Evolutionary conservation across 768 basidiomycete genomes (phyloP).

Genomic region (Rubroboletus satanas): DNA sequence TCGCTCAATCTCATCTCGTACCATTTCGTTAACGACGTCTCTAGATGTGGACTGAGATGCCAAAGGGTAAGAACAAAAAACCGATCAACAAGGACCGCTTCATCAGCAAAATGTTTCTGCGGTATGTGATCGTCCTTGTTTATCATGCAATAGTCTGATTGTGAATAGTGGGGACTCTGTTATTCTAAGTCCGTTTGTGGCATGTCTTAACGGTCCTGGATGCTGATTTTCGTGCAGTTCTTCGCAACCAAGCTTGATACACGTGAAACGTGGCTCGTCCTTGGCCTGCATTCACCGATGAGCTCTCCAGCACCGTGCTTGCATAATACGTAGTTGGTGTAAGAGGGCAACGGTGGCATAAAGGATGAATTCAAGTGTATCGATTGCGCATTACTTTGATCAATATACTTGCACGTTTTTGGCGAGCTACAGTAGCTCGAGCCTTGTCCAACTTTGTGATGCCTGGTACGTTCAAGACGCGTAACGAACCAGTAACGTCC

Average conservation of each 20-base stretch:
- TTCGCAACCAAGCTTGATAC: constrained; percentile 66
- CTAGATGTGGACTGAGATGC: constrained; percentile 99
- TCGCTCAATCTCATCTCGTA: neutral
- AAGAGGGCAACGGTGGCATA: neutral
- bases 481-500: neutral
- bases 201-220: constrained; percentile 15
- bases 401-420: neutral
- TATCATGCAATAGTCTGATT: constrained; percentile 10
- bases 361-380: neutral
- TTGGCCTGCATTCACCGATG: neutral
- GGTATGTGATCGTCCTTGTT: constrained; percentile 43
- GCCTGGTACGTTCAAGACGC: neutral
- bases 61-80: constrained; percentile 98
- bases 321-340: neutral
- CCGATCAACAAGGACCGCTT: constrained; percentile 99
- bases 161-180: constrained; percentile 86
- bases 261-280: neutral
- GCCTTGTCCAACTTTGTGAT: neutral
- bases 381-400: neutral
- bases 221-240: constrained; percentile 49
- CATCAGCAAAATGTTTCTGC: constrained; percentile 98
- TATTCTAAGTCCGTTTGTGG: constrained; percentile 73
- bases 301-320: neutral
- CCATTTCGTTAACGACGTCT: constrained; percentile 26
- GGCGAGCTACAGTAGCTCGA: neutral